These are phyloP conservation scores for Monosporascus sp. DNA, from an alignment of 2,329 filamentous ascomycete genomes.

Conservation along the genomic window DNA sequence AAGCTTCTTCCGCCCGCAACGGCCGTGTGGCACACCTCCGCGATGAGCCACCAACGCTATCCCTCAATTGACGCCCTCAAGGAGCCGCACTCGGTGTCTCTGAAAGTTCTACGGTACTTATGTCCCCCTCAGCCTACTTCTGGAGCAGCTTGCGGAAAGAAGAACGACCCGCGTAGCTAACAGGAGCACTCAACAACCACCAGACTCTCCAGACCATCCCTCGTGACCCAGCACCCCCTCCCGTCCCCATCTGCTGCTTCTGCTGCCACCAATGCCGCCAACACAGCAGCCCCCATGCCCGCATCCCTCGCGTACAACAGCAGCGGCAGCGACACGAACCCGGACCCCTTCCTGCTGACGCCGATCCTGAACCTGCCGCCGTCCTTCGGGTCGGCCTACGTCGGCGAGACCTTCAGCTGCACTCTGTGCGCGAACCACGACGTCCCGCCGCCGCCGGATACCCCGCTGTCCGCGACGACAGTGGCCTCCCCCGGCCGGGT, in stretches of 20 bases:
- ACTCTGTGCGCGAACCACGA: conserved; percentile 97
- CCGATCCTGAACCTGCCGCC: conserved; percentile 77
- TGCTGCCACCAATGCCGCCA: conserved; percentile 39
- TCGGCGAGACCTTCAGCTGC: conserved; percentile 91
- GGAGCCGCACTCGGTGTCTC: conserved; percentile 72
- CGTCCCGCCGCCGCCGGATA: conserved; percentile 24
- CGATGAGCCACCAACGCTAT: conserved; percentile 55
- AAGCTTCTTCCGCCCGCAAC: too few relatives aligned
- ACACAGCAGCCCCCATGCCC: conserved; percentile 34
- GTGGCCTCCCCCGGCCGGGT: not conserved
- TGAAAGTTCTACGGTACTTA: conserved; percentile 66
- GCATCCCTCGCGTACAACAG: conserved; percentile 74
- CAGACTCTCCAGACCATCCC: conserved; percentile 76
- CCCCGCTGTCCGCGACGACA: conserved; percentile 2
- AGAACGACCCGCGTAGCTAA: not conserved
- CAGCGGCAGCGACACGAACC: conserved; percentile 37
- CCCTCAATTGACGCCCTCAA: conserved; percentile 55
- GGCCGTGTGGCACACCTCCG: not conserved
- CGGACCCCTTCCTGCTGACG: conserved; percentile 52
- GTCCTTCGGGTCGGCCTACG: conserved; percentile 89
- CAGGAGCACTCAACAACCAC: not conserved
- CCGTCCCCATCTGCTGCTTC: conserved; percentile 36
- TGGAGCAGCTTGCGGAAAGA: conserved; percentile 1
- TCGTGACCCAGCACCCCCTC: conserved; percentile 65
- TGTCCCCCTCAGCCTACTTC: not conserved